Evolutionary conservation across 2,329 filamentous ascomycete genomes (phyloP).

Genomic region (Ceratocystis variospora): DNA sequence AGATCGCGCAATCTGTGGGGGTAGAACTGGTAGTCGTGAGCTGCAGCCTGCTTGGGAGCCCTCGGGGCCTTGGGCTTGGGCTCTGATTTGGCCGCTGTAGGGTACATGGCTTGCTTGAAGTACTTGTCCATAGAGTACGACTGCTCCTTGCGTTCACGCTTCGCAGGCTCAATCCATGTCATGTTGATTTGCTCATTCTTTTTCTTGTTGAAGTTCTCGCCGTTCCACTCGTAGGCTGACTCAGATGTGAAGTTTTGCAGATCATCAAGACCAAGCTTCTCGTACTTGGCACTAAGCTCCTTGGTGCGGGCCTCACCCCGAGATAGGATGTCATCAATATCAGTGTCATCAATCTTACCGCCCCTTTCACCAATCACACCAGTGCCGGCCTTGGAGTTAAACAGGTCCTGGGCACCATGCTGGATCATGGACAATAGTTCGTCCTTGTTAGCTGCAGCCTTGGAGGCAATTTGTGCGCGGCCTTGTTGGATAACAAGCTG

Average conservation of each 20-base stretch:
- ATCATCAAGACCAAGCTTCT: constrained; percentile 92
- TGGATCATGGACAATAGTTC: constrained; percentile 97
- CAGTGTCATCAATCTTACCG: constrained; percentile 61
- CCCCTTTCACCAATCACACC: constrained; percentile 46
- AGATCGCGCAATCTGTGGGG: constrained; percentile 69
- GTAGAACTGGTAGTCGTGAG: constrained; percentile 98
- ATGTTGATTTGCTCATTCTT: constrained; percentile 78
- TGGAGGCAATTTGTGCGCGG: constrained; percentile 76
- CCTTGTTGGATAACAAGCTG: constrained; percentile 98
- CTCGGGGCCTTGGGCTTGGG: constrained; percentile 91
- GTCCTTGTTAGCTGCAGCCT: constrained; percentile 88
- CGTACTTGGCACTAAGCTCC: constrained; percentile 82
- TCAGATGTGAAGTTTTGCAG: constrained; percentile 96
- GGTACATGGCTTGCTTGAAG: constrained; percentile 77
- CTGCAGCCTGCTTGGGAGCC: constrained; percentile 78
- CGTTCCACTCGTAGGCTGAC: constrained; percentile 98
- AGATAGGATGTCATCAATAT: constrained; percentile 77
- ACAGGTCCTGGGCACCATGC: constrained; percentile 91
- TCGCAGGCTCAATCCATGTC: constrained; percentile 95
- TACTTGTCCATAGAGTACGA: constrained; percentile 99
- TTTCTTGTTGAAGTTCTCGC: constrained; percentile 80
- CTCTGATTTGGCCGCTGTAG: constrained; percentile 60
- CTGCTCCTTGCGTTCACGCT: constrained; percentile 96
- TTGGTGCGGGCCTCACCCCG: constrained; percentile 82
- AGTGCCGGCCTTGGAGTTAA: constrained; percentile 56